Evolutionary conservation across 352 stramenopile genomes (phyloP).

Genomic region (Pythium oligandrum): DNA sequence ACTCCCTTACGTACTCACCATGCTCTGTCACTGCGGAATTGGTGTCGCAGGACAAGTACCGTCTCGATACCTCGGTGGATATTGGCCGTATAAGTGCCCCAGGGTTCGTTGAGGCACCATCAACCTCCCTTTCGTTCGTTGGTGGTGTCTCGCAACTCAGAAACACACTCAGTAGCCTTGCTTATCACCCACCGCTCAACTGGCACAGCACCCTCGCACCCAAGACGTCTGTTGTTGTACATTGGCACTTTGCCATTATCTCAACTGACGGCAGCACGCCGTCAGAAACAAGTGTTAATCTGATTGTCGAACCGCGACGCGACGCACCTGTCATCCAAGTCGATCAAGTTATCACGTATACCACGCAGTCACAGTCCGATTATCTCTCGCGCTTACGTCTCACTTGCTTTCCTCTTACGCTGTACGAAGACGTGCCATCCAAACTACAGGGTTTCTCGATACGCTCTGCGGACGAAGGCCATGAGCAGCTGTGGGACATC

Average conservation of each 20-base stretch:
- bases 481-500: conserved; percentile 4
- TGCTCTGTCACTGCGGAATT: too few species aligned
- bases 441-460: conserved; percentile 33
- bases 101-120: neutral
- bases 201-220: conserved; percentile 32
- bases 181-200: conserved; percentile 40
- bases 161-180: conserved; percentile 17
- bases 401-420: conserved; percentile 32
- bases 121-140: conserved; percentile 1
- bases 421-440: conserved; percentile 35
- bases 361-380: conserved; percentile 27
- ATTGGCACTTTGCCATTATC: conserved; percentile 41
- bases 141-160: conserved; percentile 17
- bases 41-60: too few species aligned
- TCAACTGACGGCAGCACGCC: neutral
- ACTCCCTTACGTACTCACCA: conserved; percentile 7
- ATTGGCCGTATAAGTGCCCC: too few species aligned
- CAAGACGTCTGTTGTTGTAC: conserved; percentile 17
- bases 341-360: conserved; percentile 17
- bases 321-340: conserved; percentile 48
- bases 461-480: conserved; percentile 23
- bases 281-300: conserved; percentile 25
- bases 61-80: too few species aligned
- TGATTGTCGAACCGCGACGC: conserved; percentile 25
- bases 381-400: conserved; percentile 38